Evolutionary conservation across 805 yeast genomes (phyloP).

Genomic region (Cyberlindnera bimundalis): DNA sequence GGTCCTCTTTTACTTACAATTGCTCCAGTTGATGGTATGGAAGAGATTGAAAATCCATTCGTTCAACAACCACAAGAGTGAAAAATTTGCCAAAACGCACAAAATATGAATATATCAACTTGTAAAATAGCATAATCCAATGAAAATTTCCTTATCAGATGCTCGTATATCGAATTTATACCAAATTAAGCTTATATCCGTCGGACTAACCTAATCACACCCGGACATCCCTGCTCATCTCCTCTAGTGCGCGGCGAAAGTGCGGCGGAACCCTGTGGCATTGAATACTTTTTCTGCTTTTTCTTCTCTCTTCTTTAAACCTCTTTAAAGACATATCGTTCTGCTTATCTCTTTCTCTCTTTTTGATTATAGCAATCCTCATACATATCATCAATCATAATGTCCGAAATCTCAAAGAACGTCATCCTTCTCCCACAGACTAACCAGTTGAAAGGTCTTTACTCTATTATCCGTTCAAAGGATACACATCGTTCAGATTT

Average conservation of each 20-base stretch:
- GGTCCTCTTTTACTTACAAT: slow-evolving; percentile 75
- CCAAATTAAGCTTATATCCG: neutral
- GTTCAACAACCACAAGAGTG: slow-evolving; percentile 23
- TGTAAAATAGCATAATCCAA: no score
- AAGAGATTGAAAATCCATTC: slow-evolving; percentile 69
- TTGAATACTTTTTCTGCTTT: neutral
- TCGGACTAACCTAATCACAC: neutral
- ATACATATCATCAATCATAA: neutral
- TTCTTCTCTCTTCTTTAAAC: neutral
- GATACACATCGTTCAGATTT: slow-evolving; percentile 85
- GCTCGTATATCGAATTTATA: no score
- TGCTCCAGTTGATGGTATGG: slow-evolving; percentile 70
- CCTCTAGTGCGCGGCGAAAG: neutral
- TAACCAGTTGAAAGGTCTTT: slow-evolving; percentile 82
- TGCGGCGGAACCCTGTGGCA: neutral
- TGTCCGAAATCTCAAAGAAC: slow-evolving; percentile 35
- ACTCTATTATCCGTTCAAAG: slow-evolving; percentile 84
- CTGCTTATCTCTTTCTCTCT: neutral
- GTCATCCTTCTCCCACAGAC: slow-evolving; percentile 79
- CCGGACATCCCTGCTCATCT: neutral
- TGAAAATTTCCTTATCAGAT: no score
- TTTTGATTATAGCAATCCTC: no score
- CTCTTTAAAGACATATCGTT: no score
- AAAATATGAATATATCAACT: no score
- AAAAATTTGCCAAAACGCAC: no score